A percentile compares a stretch with the other conserved stretches of the same genome.
Conservation (phyloP, 495 filamentous ascomycete genomes). For the Penicillium lagena region DNA sequence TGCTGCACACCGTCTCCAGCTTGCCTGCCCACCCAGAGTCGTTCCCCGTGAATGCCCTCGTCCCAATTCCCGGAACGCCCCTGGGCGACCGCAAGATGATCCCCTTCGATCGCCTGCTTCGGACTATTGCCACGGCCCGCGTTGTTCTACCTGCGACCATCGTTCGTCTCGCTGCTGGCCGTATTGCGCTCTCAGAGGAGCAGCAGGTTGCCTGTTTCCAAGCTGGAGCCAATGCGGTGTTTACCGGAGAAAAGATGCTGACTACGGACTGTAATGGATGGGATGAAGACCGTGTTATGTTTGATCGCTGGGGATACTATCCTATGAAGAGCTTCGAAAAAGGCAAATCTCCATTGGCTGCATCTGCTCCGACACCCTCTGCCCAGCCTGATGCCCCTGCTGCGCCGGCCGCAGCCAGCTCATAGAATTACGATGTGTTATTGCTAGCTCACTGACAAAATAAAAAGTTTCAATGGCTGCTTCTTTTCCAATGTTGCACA, state of each 20-base stretch:
- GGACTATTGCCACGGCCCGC: slow-evolving; percentile 73
- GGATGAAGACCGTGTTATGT: slow-evolving; percentile 77
- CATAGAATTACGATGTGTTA: background rate
- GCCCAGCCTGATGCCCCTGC: slow-evolving; percentile 10
- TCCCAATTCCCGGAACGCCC: slow-evolving; percentile 80
- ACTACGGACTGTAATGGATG: slow-evolving; percentile 83
- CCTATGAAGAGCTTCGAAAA: slow-evolving; percentile 58
- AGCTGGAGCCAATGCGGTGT: slow-evolving; percentile 82
- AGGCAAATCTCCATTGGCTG: slow-evolving; percentile 2
- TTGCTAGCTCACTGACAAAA: too few species aligned
- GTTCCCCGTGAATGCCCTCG: slow-evolving; percentile 80
- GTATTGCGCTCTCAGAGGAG: slow-evolving; percentile 71
- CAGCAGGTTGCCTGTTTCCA: slow-evolving; percentile 79
- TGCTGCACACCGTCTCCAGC: slow-evolving; percentile 70
- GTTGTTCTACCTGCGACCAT: slow-evolving; percentile 75
- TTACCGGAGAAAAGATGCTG: slow-evolving; percentile 89
- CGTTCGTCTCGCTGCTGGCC: slow-evolving; percentile 72
- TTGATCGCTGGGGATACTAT: slow-evolving; percentile 67
- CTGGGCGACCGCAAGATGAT: slow-evolving; percentile 64
- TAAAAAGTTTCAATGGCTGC: too few species aligned
- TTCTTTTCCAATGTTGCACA: too few species aligned
- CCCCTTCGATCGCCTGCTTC: slow-evolving; percentile 62
- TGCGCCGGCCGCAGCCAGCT: slow-evolving; percentile 23
- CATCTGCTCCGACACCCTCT: slow-evolving; percentile 6
- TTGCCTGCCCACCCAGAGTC: slow-evolving; percentile 74